Conservation (phyloP, 352 stramenopile genomes). For the Globisporangium apiculatum region DNA sequence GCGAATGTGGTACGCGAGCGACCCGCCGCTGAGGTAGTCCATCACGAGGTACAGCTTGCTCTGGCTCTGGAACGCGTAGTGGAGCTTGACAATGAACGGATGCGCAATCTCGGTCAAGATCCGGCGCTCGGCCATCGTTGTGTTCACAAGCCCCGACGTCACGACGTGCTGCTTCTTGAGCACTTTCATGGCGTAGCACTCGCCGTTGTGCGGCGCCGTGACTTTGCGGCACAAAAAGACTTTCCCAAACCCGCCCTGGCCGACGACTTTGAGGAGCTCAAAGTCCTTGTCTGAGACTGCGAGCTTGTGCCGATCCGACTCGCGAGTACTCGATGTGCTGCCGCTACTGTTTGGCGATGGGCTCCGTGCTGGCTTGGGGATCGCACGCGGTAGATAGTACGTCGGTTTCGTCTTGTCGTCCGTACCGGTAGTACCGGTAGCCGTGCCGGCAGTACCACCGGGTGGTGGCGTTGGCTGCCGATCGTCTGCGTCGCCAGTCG, state of each 20-base stretch:
- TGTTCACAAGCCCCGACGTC: slow-evolving; percentile 89
- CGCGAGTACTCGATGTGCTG: slow-evolving; percentile 10
- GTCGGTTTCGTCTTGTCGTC: slow-evolving; percentile 53
- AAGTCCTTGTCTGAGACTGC: slow-evolving; percentile 89
- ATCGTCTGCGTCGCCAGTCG: slow-evolving; percentile 46
- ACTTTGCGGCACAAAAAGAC: slow-evolving; percentile 97
- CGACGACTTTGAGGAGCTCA: slow-evolving; percentile 96
- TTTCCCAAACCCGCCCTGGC: slow-evolving; percentile 96
- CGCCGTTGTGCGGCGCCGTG: slow-evolving; percentile 76
- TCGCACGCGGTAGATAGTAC: slow-evolving; percentile 79
- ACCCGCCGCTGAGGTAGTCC: slow-evolving; percentile 90
- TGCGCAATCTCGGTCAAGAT: slow-evolving; percentile 91
- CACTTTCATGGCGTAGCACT: slow-evolving; percentile 99
- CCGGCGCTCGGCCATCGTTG: slow-evolving; percentile 90
- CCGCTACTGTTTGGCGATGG: slow-evolving; percentile 12
- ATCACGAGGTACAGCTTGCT: slow-evolving; percentile 92
- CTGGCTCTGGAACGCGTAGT: slow-evolving; percentile 93
- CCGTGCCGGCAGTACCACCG: slow-evolving; percentile 4
- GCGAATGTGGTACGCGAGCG: slow-evolving; percentile 84
- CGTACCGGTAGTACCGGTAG: not conserved
- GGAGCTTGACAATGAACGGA: slow-evolving; percentile 92
- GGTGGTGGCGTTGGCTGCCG: slow-evolving; percentile 14
- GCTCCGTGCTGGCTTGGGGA: slow-evolving; percentile 31
- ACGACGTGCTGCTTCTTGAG: slow-evolving; percentile 91
- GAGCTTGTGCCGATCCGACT: slow-evolving; percentile 19